Percentiles rank a stretch among this genome's conserved stretches.
Conservation (phyloP, 129 eudicot genomes). For the Chrysanthemum lavandulifolium region DNA sequence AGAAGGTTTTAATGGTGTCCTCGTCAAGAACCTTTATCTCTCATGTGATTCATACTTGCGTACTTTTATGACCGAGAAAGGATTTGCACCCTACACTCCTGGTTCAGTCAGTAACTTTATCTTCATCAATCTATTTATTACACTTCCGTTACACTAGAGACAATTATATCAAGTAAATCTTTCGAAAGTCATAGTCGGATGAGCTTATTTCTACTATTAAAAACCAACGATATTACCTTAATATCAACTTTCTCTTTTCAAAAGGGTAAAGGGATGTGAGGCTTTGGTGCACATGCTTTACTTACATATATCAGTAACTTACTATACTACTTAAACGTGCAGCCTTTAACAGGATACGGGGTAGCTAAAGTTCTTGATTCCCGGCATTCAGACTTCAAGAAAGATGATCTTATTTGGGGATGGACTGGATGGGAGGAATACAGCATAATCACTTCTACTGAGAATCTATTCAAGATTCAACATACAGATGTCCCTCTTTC, state of each 20-base stretch:
- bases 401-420: constrained; percentile 70
- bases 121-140: neutral
- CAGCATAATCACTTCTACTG: constrained; percentile 40
- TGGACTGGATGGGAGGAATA: constrained; percentile 77
- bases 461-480: constrained; percentile 43
- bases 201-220: too few species aligned
- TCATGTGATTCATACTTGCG: constrained; percentile 46
- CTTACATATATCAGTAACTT: neutral
- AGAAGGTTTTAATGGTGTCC: constrained; percentile 32
- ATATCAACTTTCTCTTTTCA: too few species aligned
- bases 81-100: constrained; percentile 36
- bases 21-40: constrained; percentile 36
- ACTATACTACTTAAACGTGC: neutral
- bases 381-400: constrained; percentile 51
- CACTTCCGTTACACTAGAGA: too few species aligned
- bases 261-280: too few species aligned
- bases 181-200: too few species aligned
- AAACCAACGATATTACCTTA: too few species aligned
- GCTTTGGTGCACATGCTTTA: neutral
- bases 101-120: constrained; percentile 33
- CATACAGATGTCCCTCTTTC: constrained; percentile 73
- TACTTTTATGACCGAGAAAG: constrained; percentile 25
- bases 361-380: constrained; percentile 65
- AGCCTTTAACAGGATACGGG: constrained; percentile 68
- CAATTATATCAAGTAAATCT: too few species aligned